phyloP scores from a whole-genome alignment of 2,329 filamentous ascomycete genomes.

The Fusarium succisae region DNA sequence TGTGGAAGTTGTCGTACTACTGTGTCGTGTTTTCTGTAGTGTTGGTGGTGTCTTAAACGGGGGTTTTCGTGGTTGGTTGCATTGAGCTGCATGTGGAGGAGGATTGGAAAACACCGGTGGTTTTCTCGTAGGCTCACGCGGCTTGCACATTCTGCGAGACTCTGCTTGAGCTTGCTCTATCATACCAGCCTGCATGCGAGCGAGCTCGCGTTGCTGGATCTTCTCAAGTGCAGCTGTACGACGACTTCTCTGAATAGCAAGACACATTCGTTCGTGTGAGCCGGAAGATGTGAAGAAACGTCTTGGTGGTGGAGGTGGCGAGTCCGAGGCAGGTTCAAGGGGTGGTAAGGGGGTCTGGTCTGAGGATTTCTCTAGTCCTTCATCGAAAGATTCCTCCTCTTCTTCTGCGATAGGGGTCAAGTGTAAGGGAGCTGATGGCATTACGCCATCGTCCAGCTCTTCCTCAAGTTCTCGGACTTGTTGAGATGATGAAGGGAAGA shows the following conservation, averaged over 20 bases:
- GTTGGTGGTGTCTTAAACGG: neutral
- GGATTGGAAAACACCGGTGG: neutral
- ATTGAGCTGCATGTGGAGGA: neutral
- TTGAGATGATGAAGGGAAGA: constrained; percentile 66
- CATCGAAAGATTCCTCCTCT: constrained; percentile 9
- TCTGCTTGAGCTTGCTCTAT: constrained; percentile 20
- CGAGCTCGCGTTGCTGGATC: constrained; percentile 40
- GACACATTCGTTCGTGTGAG: constrained; percentile 46
- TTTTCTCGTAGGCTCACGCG: neutral
- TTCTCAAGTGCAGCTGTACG: constrained; percentile 47
- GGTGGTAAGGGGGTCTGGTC: constrained; percentile 29
- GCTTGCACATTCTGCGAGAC: constrained; percentile 1
- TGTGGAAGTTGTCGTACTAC: neutral
- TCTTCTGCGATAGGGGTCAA: constrained; percentile 22
- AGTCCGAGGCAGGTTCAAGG: constrained; percentile 3
- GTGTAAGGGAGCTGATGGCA: neutral
- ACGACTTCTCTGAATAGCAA: constrained; percentile 49
- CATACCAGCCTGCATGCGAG: constrained; percentile 35
- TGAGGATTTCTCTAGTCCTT: constrained; percentile 17
- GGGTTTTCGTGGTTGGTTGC: neutral
- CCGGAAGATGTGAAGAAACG: constrained; percentile 53
- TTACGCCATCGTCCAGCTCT: constrained; percentile 25
- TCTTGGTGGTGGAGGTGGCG: constrained; percentile 20
- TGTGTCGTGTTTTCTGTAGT: neutral
- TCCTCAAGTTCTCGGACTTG: constrained; percentile 63